Conservation (phyloP, 805 yeast genomes). For the Kodamaea sagamina region DNA sequence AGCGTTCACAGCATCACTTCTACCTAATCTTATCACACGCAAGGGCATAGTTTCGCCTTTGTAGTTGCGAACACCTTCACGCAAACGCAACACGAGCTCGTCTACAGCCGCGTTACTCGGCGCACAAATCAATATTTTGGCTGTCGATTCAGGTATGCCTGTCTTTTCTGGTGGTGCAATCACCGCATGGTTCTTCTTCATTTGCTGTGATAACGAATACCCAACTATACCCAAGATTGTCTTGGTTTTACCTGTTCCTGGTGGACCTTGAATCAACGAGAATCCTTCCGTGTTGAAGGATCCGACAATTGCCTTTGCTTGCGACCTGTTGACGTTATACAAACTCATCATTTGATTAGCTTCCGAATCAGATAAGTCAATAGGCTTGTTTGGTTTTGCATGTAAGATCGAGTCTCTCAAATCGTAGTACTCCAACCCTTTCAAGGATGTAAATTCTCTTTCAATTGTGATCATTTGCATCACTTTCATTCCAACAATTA, state of each 20-base stretch:
- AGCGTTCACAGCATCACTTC: slow-evolving; percentile 82
- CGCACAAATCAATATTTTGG: slow-evolving; percentile 85
- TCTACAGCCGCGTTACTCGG: slow-evolving; percentile 99
- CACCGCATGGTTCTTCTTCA: slow-evolving; percentile 23
- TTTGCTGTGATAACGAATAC: slow-evolving; percentile 52
- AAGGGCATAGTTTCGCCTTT: slow-evolving; percentile 59
- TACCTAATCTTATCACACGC: slow-evolving; percentile 79
- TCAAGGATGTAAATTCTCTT: slow-evolving; percentile 84
- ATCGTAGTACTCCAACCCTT: slow-evolving; percentile 81
- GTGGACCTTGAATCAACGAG: slow-evolving; percentile 95
- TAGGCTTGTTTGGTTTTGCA: slow-evolving; percentile 60
- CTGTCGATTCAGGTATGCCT: slow-evolving; percentile 5
- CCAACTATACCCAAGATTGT: slow-evolving; percentile 93
- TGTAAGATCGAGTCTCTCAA: slow-evolving; percentile 62
- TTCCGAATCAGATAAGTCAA: slow-evolving; percentile 31
- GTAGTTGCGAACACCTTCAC: slow-evolving; percentile 64
- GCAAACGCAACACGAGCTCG: slow-evolving; percentile 82
- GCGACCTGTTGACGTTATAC: slow-evolving; percentile 78
- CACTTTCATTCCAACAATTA: slow-evolving; percentile 67
- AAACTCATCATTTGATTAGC: slow-evolving; percentile 47
- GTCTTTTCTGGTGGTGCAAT: slow-evolving; percentile 2
- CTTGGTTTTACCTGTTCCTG: slow-evolving; percentile 95
- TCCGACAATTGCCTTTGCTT: slow-evolving; percentile 84
- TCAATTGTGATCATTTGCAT: slow-evolving; percentile 91
- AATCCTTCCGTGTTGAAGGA: slow-evolving; percentile 72